Evolutionary conservation across 2,329 filamentous ascomycete species (phyloP).

Genomic region (Aspergillus sergii): DNA sequence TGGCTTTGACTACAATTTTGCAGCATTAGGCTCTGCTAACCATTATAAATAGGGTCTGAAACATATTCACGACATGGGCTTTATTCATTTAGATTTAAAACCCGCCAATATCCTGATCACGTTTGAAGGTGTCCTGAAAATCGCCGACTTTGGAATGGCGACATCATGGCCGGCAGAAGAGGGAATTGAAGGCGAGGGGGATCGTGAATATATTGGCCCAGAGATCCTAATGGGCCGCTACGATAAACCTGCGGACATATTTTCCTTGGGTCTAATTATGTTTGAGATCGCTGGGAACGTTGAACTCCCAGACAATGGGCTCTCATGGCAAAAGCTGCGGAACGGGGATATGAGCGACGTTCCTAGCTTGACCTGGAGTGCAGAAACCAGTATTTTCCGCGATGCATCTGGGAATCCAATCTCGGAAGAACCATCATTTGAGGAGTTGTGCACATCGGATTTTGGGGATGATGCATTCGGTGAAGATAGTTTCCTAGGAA

Average conservation of each 20-base stretch:
- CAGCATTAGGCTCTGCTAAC: slow-evolving; percentile 10
- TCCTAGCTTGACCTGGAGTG: slow-evolving; percentile 81
- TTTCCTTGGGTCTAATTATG: slow-evolving; percentile 90
- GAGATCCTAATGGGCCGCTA: slow-evolving; percentile 86
- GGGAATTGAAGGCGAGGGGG: slow-evolving; percentile 85
- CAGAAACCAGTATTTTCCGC: slow-evolving; percentile 68
- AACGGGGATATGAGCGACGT: slow-evolving; percentile 88
- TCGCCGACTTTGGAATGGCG: slow-evolving; percentile 72
- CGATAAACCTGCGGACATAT: slow-evolving; percentile 90
- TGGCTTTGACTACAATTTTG: slow-evolving; percentile 39
- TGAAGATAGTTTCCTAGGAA: slow-evolving; percentile 37
- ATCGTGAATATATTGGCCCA: slow-evolving; percentile 93
- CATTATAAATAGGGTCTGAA: slow-evolving; percentile 69
- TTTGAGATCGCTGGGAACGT: slow-evolving; percentile 95
- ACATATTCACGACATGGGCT: slow-evolving; percentile 85
- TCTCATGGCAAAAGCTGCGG: slow-evolving; percentile 85
- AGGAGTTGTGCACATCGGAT: slow-evolving; percentile 47
- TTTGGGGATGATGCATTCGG: slow-evolving; percentile 49
- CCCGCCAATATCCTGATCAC: slow-evolving; percentile 68
- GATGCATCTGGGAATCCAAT: slow-evolving; percentile 74
- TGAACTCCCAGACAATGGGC: slow-evolving; percentile 87
- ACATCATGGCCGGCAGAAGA: slow-evolving; percentile 74
- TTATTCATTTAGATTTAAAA: slow-evolving; percentile 71
- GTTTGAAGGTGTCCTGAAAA: slow-evolving; percentile 67
- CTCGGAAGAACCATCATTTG: slow-evolving; percentile 47